Evolutionary conservation across 2,329 filamentous ascomycete species (phyloP), one percentile per base, ranked within the genome.

Genomic region (Aureobasidium sp.): DNA sequence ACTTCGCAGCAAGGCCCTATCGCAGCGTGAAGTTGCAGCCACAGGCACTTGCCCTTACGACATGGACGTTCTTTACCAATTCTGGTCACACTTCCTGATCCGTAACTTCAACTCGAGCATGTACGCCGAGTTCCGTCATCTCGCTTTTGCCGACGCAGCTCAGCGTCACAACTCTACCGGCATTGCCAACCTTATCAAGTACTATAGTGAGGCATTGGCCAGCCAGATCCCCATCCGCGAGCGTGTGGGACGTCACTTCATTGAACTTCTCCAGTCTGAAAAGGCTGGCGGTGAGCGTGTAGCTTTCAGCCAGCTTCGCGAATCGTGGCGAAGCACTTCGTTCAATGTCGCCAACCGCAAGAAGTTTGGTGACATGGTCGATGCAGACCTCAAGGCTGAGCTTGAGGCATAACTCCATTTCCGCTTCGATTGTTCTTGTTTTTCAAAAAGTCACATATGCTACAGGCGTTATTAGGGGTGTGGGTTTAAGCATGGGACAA

Each of bases 41-140:
- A 71, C 72, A 65, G 77, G 76, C 66, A 74, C 65, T 60, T 80
- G 77, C 42, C 80, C 82, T 53, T 76, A 78, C 64, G 81, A 85
- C 68, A 85, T 88, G 79, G 81, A 84, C 70, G 79, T 84, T 63
- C 80, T 90, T 33, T 91, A 90, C 76, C 81, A 85, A 66, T 89
- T 89, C 76, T 91, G 88, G 87, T 84, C 85, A 22, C 83, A 87
- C 71, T 89, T 88, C 70, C 79, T 91, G 65, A 81, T 85, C 65
- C 81, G 84, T 68, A 86, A 88, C 74, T 91, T 91, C 81, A 89
- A 91, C 73, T 78, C 81, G 63, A 79, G 78, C 70, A 89, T 92
- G 84, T 91, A 91, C 76, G 78, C 83, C 70, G 88, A 91, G 72
- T 91, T 91, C 76, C 83, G 84, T 66, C 77, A 78, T 68, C 79